Base-by-base conservation (phyloP, 2,329 filamentous ascomycete species). In the Xylaria sp. region DNA sequence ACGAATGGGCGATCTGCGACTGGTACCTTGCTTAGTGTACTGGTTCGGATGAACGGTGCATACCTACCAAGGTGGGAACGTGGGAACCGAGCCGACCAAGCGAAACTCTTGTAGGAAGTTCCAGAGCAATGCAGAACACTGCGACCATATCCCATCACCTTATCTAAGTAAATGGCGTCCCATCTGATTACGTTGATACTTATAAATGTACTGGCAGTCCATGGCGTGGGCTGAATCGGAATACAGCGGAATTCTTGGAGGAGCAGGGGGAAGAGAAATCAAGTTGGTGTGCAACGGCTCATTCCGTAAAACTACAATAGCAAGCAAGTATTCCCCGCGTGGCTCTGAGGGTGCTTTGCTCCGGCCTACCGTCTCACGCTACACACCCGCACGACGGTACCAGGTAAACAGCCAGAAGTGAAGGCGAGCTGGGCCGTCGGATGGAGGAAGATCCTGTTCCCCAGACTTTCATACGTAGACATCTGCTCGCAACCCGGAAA, bases 1-100 rank as follows among this genome's bases (percentile, higher is more conserved):
- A 55, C 57, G 27, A 67, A 71, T 71, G 65, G 67, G 42, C 9
- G 64, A 69, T 67, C 67, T 67, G 58, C 61, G 61, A 60, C 69
- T 58, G 60, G 69, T 71, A 69, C 69, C 69, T 69, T 69, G 69
- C 66, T 69, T 71, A 36, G 34, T 36, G 34, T 36, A 67, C 66
- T 65, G 48, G 57, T 67, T 69, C 68, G 68, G 68, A 69, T 67
- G 68, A 67, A 67, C 64, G 57, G 64, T 69, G 65, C 65, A 64
- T 61, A 50, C 14, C 21, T 51, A 57, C 45, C 14, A 27, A 32
- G 51, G 51, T 55, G 51, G 51, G 51, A 55, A 55, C 51, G 11
- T 36, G 61, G 65, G 50, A 62, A 58, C 59, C 61, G 19, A 59
- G 61, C 68, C 61, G 57, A 61, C 34, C 30, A 58, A 62, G 61